These are phyloP conservation scores for Betula pendula DNA, from an alignment of 306 rosid genomes.

Conservation along the genomic window DNA sequence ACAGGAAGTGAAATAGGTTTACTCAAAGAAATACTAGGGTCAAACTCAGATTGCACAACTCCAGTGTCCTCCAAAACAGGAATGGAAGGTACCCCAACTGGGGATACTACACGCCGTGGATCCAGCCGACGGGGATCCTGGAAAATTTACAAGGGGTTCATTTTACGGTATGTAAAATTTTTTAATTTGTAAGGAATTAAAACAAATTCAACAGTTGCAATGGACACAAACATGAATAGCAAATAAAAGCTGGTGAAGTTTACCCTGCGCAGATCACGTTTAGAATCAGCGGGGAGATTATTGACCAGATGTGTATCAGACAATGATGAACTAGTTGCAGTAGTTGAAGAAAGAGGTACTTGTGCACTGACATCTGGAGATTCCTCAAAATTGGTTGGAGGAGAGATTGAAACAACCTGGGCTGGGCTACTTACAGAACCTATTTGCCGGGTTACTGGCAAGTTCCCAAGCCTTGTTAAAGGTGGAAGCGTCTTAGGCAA, in stretches of 20 bases:
- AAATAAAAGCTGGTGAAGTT: conserved; percentile 22
- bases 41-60: conserved; percentile 51
- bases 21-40: conserved; percentile 46
- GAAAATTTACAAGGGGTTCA: conserved; percentile 29
- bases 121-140: conserved; percentile 99
- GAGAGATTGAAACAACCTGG: conserved; percentile 48
- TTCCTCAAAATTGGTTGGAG: conserved; percentile 56
- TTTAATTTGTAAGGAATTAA: conserved; percentile 13
- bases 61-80: conserved; percentile 53
- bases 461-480: conserved; percentile 61
- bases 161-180: conserved; percentile 18
- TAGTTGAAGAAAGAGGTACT: conserved; percentile 47
- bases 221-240: conserved; percentile 4
- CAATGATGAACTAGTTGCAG: conserved; percentile 44
- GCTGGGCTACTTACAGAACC: conserved; percentile 47
- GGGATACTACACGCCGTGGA: conserved; percentile 70
- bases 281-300: conserved; percentile 67
- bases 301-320: conserved; percentile 52
- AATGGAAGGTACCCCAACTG: conserved; percentile 45
- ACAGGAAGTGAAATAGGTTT: conserved; percentile 54
- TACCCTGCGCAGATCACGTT: conserved; percentile 98
- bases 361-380: conserved; percentile 56
- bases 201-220: conserved; percentile 9
- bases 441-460: conserved; percentile 50
- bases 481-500: conserved; percentile 80